Conservation (phyloP, 2,329 filamentous ascomycete genomes). For the Sclerotinia trifoliorum region DNA sequence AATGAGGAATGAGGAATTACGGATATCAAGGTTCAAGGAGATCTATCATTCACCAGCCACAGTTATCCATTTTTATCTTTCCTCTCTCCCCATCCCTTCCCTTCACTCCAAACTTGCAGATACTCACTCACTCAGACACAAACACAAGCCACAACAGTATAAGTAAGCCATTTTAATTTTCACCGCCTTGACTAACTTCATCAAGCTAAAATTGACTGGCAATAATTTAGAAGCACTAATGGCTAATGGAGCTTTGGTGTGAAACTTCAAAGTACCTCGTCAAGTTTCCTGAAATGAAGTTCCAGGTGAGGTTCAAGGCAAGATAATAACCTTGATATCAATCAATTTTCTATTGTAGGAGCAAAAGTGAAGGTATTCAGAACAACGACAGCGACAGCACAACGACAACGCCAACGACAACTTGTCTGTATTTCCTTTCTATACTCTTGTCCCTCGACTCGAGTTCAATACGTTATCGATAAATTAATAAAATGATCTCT, state of each 20-base stretch:
- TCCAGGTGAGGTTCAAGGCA: conserved; percentile 4
- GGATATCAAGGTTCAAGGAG: conserved; percentile 7
- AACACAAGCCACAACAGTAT: no score
- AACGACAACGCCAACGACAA: not conserved
- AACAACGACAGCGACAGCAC: not conserved
- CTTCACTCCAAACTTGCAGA: no score
- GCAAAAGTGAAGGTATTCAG: conserved; percentile 4
- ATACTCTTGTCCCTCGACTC: not conserved
- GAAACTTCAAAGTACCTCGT: not conserved
- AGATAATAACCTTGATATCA: not conserved
- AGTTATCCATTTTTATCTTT: not conserved
- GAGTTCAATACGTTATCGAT: not conserved
- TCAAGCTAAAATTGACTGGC: not conserved
- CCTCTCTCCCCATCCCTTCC: no score
- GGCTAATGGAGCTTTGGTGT: not conserved
- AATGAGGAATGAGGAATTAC: not conserved
- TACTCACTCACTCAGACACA: no score
- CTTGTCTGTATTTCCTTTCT: not conserved
- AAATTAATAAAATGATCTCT: conserved; percentile 7
- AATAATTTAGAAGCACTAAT: conserved; percentile 12
- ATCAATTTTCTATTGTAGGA: not conserved
- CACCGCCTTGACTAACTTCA: not conserved
- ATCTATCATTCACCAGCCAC: conserved; percentile 5
- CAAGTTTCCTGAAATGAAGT: not conserved
- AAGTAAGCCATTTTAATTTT: not conserved